Percentiles rank a stretch among this genome's conserved stretches.
Conservation (phyloP, 148 eudicot genomes). For the Rhododendron kiyosumense region DNA sequence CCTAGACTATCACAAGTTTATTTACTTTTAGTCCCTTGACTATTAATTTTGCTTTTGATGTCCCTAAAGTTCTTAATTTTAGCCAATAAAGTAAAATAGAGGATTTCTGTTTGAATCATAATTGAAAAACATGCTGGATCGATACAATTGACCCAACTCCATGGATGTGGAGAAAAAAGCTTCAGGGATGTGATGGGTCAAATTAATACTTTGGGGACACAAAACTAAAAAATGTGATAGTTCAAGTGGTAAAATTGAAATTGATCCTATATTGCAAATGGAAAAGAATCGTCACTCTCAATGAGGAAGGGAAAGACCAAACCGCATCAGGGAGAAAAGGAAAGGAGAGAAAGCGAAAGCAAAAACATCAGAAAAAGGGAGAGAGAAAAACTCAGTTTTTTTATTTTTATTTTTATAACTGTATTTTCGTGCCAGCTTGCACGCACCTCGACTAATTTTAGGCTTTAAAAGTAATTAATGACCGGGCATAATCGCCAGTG, state of each 20-base stretch:
- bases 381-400: background rate
- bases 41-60: background rate
- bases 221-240: background rate
- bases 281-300: background rate
- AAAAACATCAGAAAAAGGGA: conserved; percentile 2
- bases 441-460: no score
- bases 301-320: conserved; percentile 28
- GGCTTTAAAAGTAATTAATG: no score
- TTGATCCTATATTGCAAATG: background rate
- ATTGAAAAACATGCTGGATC: no score
- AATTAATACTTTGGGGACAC: background rate
- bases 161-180: no score
- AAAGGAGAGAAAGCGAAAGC: conserved; percentile 7
- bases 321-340: conserved; percentile 16
- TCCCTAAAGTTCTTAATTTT: background rate
- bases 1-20: background rate
- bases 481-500: no score
- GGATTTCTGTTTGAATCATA: background rate
- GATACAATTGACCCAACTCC: background rate
- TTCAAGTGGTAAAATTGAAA: background rate
- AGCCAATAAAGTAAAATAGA: background rate
- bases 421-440: no score
- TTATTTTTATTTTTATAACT: no score
- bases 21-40: background rate
- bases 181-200: background rate